A percentile compares a stretch with the other conserved stretches of the same genome.
These are phyloP conservation scores for Bacidia rubella DNA, from an alignment of 495 filamentous ascomycete species.

Conservation along the genomic window DNA sequence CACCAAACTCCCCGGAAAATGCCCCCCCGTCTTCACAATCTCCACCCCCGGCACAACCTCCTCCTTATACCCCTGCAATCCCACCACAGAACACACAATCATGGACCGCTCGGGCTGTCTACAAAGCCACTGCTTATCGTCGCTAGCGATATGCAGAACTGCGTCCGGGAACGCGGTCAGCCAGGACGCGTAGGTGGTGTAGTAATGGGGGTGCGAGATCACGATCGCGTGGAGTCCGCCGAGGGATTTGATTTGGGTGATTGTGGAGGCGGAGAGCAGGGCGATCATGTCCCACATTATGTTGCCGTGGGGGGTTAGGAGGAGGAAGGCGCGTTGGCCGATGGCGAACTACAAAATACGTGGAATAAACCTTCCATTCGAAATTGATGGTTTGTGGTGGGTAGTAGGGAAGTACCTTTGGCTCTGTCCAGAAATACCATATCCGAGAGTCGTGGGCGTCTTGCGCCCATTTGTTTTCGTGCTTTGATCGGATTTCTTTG, in stretches of 20 bases:
- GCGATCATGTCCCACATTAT: constrained; percentile 65
- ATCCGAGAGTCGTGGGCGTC: constrained; percentile 29
- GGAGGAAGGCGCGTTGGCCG: constrained; percentile 55
- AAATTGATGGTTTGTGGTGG: neutral
- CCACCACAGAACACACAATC: neutral
- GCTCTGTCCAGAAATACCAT: constrained; percentile 41
- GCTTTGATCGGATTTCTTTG: constrained; percentile 20
- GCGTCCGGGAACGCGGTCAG: constrained; percentile 43
- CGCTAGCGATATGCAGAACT: constrained; percentile 44
- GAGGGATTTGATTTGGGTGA: constrained; percentile 17
- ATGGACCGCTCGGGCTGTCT: constrained; percentile 7
- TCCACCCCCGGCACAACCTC: constrained; percentile 38
- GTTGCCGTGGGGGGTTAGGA: constrained; percentile 46
- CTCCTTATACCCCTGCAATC: constrained; percentile 16
- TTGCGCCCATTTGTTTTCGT: constrained; percentile 20
- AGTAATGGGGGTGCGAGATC: constrained; percentile 72
- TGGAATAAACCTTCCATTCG: neutral
- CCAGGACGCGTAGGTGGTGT: constrained; percentile 57
- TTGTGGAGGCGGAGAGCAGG: constrained; percentile 46
- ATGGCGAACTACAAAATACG: constrained; percentile 40
- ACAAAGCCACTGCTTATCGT: constrained; percentile 50
- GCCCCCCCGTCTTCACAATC: constrained; percentile 56
- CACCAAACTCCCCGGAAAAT: constrained; percentile 60
- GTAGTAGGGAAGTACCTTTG: constrained; percentile 30
- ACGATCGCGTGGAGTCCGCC: constrained; percentile 60